Evolutionary conservation across 2,329 filamentous ascomycete species (phyloP), one percentile per base, ranked within the genome.

Genomic region (Aspergillus nomiae): DNA sequence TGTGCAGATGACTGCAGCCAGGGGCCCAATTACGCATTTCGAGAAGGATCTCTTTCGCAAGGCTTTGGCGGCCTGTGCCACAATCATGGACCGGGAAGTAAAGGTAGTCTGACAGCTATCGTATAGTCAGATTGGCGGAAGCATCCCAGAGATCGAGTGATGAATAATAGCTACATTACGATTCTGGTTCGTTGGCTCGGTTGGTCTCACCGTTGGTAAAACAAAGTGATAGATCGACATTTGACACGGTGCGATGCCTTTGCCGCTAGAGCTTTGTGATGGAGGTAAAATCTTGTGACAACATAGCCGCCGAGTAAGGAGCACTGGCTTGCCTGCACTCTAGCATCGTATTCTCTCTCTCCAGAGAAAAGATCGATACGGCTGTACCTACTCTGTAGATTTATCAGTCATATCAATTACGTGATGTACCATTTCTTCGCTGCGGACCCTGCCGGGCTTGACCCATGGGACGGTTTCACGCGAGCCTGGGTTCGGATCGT

Each of bases 401-500:
- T 26, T n/a, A 24, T 54, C 19, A 28, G 12, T 34, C n/a, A 54
- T 38, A 26, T 19, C 54, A 53, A 45, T 55, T 56, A 61, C 59
- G 26, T 12, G n/a, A 41, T 41, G 38, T n/a, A 38, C n/a, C 51
- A 26, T 59, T 59, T 46, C 53, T 51, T 38, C 28, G 21, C 30
- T 41, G 60, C 66, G 69, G 69, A 67, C 65, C 65, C 63, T 48
- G n/a, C 61, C 65, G 69, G 69, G 57, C 56, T 16, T 34, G 59
- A 69, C 36, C 69, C 67, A 67, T 67, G 69, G 69, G 61, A 65
- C 53, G 32, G 57, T 59, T 62, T 62, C 67, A 63, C 64, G 63
- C 65, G 63, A 67, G 56, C 59, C 62, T 60, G 61, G 63, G 67
- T 67, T 64, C 65, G 65, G 68, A 66, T 69, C 63, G 66, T 43